A percentile compares a stretch with the other conserved stretches of the same genome.
Evolutionary conservation across 257 asterid species (phyloP).

Genomic region (Petunia axillaris): DNA sequence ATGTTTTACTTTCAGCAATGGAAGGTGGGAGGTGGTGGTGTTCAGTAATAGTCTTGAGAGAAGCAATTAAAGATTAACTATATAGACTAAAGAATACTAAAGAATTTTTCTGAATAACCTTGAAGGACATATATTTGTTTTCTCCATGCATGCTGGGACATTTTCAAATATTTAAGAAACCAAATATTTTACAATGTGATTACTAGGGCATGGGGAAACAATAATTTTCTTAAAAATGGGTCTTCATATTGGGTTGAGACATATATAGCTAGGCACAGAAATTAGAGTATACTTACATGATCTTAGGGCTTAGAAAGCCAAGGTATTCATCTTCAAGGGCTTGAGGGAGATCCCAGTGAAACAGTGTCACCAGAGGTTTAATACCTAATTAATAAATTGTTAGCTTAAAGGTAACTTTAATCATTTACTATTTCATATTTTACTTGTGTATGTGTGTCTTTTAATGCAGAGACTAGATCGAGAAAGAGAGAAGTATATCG

Average conservation of each 20-base stretch:
- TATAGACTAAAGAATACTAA: no score
- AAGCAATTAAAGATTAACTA: no score
- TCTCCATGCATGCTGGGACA: no score
- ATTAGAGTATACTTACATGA: conserved; percentile 50
- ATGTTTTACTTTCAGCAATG: no score
- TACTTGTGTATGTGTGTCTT: background rate
- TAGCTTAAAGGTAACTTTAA: background rate
- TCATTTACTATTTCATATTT: background rate
- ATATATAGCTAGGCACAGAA: background rate
- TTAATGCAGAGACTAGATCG: background rate
- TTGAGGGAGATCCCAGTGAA: conserved; percentile 84
- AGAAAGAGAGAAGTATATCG: background rate
- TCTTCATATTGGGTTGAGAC: background rate
- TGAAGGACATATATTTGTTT: no score
- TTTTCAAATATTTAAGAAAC: no score
- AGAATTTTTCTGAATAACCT: no score
- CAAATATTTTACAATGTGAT: no score
- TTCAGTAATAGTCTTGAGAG: no score
- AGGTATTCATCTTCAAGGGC: conserved; percentile 67
- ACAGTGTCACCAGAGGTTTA: conserved; percentile 60
- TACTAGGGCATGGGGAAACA: no score
- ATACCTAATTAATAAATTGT: conserved; percentile 40
- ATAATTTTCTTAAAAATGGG: background rate
- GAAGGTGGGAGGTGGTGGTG: no score
- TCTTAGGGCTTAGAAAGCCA: conserved; percentile 58